Evolutionary conservation across 164 flowering plant genomes (phyloP), one percentile per base, ranked within the genome.

Genomic region (Berberis vulgaris): DNA sequence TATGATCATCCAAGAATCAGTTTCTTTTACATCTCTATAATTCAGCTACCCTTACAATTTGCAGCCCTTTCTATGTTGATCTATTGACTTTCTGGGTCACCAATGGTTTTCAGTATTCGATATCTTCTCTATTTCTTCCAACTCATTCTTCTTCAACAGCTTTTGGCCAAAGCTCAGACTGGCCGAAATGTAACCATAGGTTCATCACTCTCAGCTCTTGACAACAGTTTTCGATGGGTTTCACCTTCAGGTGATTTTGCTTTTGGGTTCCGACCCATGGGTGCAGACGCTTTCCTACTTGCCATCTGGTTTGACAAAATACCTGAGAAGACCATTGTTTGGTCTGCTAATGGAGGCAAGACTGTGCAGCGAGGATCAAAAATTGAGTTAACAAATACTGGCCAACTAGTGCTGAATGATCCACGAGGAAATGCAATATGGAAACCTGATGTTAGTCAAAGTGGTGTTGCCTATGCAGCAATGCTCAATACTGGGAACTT

Each of bases 401-500:
- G 71, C 3, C 4, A 43, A 2, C 66, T 72, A 26, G 42, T 54
- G 8, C 65, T 72, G 6, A 42, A n/a, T 1, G 59, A 55, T 41
- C 42, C 49, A 1, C 56, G 44, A 43, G 65, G 59, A 11, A 39
- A 12, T 12, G 64, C 44, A 38, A 52, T 60, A 43, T 64, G 61
- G 63, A 41, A 41, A 42, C 26, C 26, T 26, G 26, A 26, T 26
- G 26, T 8, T 4, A 7, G 11, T 43, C 12, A 41, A 47, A 47
- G 10, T 6, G 50, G 7, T 47, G 7, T 47, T 47, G 5, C 50
- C 7, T 26, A 26, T 26, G 50, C 50, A 8, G 66, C 76, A 43
- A 69, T 81, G 82, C 82, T 74, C 12, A 80, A 83, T 49, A 70
- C 70, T 3, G 87, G 87, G 12, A 83, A 78, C 63, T 73, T 83